Evolutionary conservation across 768 basidiomycete species (phyloP).

Genomic region (Phaeotremella skinneri): DNA sequence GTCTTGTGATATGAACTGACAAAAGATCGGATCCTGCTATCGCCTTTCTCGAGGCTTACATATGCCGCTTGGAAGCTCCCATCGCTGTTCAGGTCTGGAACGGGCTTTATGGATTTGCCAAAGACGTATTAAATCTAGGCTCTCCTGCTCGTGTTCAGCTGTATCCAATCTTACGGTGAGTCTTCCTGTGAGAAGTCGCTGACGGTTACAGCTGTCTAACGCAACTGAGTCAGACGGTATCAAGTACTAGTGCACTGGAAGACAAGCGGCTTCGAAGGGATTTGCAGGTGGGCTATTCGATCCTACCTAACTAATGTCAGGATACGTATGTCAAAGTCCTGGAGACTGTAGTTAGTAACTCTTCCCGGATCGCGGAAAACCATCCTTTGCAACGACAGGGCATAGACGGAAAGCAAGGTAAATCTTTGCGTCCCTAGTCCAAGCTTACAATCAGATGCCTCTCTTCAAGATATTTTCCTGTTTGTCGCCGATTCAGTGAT

Average conservation of each 20-base stretch:
- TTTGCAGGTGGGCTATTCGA: conserved; percentile 62
- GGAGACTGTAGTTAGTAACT: conserved; percentile 71
- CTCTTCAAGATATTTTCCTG: conserved; percentile 60
- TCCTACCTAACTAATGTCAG: conserved; percentile 48
- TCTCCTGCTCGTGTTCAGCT: conserved; percentile 64
- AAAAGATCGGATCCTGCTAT: conserved; percentile 28
- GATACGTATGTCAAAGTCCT: conserved; percentile 82
- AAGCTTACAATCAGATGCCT: no score
- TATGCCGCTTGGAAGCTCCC: conserved; percentile 79
- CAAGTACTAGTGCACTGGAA: conserved; percentile 83
- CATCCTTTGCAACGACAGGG: conserved; percentile 21
- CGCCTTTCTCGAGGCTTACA: conserved; percentile 81
- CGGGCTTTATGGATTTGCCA: conserved; percentile 70
- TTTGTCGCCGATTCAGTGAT: conserved; percentile 70
- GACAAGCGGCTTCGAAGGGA: conserved; percentile 85
- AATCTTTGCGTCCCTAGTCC: no score
- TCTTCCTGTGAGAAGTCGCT: neutral
- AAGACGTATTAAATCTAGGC: conserved; percentile 64
- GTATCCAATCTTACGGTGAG: conserved; percentile 69
- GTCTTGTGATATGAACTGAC: neutral
- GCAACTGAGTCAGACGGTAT: conserved; percentile 26
- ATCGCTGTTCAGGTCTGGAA: conserved; percentile 90
- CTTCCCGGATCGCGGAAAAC: conserved; percentile 41
- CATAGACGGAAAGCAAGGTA: conserved; percentile 12
- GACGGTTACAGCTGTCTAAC: conserved; percentile 12